Evolutionary conservation across 306 rosid genomes (phyloP).

Genomic region (Sesbania bispinosa): DNA sequence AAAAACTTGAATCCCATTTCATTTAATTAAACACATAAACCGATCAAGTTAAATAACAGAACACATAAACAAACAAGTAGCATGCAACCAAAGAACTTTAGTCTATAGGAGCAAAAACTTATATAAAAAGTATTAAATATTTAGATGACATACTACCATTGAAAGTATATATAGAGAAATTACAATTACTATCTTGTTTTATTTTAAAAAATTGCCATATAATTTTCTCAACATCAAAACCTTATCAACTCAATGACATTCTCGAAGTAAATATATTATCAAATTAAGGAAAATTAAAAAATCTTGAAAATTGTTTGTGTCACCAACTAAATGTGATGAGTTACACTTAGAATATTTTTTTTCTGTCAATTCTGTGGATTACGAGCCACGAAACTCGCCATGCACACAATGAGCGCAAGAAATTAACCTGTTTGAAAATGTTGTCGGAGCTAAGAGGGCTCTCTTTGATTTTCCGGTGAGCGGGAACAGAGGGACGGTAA

Average conservation of each 20-base stretch:
- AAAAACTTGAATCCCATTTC: conserved; percentile 3
- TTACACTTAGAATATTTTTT: not conserved
- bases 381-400: conserved; percentile 12
- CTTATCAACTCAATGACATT: not conserved
- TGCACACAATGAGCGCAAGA: not conserved
- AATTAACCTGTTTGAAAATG: conserved; percentile 71
- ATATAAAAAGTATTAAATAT: not conserved
- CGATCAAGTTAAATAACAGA: not conserved
- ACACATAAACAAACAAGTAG: not conserved
- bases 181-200: not conserved
- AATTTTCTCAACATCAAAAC: not conserved
- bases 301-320: not conserved
- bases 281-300: too few relatives aligned
- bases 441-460: conserved; percentile 91
- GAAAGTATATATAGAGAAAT: not conserved
- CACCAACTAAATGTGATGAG: not conserved
- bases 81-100: not conserved
- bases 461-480: conserved; percentile 75
- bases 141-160: not conserved
- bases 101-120: not conserved
- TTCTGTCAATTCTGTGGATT: not conserved
- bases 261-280: not conserved
- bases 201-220: not conserved
- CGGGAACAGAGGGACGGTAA: conserved; percentile 79
- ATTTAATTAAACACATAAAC: not conserved